These are phyloP conservation scores for Galeopsis tetrahit DNA, from an alignment of 257 asterid genomes.

Conservation along the genomic window DNA sequence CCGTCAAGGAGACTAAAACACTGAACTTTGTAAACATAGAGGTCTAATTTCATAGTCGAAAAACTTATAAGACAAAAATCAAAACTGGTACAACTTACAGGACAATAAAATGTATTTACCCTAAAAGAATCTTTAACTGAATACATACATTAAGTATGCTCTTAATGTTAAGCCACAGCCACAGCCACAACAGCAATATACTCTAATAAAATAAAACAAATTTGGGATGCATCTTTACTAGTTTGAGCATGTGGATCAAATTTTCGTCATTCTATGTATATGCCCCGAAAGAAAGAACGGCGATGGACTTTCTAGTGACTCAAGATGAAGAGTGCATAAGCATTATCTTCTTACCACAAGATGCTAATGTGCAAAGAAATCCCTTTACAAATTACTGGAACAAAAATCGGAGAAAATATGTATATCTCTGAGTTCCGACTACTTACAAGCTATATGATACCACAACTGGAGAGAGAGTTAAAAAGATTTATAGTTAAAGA, in stretches of 20 bases:
- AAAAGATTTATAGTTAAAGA: not conserved
- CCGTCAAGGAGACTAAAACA: no score
- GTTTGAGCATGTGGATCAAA: not conserved
- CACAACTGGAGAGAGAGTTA: not conserved
- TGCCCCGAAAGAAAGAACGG: not conserved
- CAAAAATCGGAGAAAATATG: not conserved
- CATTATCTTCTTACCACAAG: not conserved
- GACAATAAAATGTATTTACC: no score
- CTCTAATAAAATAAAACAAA: not conserved
- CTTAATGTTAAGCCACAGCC: not conserved
- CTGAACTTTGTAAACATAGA: no score
- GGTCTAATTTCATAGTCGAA: no score
- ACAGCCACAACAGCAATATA: constrained; percentile 3
- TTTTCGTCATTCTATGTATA: not conserved
- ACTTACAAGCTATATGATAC: not conserved
- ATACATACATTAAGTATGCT: not conserved
- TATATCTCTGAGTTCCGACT: not conserved
- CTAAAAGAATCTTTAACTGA: no score
- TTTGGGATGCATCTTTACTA: constrained; percentile 12
- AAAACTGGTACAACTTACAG: no score
- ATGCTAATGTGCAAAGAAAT: not conserved
- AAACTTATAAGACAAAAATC: no score
- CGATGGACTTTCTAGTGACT: not conserved
- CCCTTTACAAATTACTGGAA: constrained; percentile 6
- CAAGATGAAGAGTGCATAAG: not conserved